A percentile compares a stretch with the other conserved stretches of the same genome.
phyloP scores from a whole-genome alignment of 148 eudicot species.

The Silene conica region DNA sequence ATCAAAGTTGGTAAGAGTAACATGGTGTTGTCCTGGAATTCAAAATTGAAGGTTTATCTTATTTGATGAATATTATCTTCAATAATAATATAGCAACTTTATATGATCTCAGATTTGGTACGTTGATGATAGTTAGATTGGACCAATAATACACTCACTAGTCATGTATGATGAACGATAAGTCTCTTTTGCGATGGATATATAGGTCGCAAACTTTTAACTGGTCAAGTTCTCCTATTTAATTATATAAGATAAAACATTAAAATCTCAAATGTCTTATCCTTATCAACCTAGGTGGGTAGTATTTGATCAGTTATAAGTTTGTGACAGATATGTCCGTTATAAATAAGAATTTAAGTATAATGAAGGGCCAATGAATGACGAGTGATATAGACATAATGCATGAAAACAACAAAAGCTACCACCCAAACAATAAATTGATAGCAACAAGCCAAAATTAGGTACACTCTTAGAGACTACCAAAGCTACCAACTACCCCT shows the following conservation, averaged over 20 bases:
- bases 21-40: conserved; percentile 22
- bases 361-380: conserved; percentile 12
- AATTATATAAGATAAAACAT: too few relatives aligned
- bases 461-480: conserved; percentile 27
- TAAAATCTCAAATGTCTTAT: too few relatives aligned
- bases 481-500: conserved; percentile 21
- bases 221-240: too few relatives aligned
- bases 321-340: too few relatives aligned
- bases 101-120: not conserved
- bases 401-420: not conserved
- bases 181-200: too few relatives aligned
- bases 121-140: not conserved
- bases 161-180: not conserved
- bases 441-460: conserved; percentile 21
- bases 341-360: too few relatives aligned
- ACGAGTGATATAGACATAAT: conserved; percentile 9
- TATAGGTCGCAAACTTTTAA: too few relatives aligned
- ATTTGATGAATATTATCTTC: not conserved
- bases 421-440: not conserved
- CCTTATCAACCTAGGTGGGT: too few relatives aligned
- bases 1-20: conserved; percentile 29
- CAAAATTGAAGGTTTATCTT: conserved; percentile 4
- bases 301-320: too few relatives aligned
- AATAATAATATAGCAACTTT: not conserved
- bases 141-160: not conserved